Percentiles rank a stretch among this genome's conserved stretches.
Evolutionary conservation across 208 protist genomes (phyloP).

Genomic region (Trypanosoma platydactyli): DNA sequence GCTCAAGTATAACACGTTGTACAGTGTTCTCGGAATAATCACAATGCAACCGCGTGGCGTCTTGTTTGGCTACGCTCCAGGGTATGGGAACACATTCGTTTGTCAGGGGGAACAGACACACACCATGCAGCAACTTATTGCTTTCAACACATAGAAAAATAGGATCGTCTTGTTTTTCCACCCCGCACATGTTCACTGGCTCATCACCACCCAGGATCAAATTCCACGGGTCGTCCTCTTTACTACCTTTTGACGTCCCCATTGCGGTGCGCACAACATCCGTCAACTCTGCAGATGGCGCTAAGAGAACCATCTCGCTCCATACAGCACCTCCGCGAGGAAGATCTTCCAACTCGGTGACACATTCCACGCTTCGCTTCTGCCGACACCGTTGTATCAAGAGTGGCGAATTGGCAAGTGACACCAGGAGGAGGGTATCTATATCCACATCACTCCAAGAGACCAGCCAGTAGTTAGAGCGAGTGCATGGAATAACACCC

Average conservation of each 20-base stretch:
- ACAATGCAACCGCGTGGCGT: constrained; percentile 31
- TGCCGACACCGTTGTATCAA: constrained; percentile 69
- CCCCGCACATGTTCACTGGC: not conserved
- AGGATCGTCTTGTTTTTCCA: not conserved
- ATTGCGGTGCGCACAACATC: not conserved
- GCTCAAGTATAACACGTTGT: constrained; percentile 55
- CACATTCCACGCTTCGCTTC: constrained; percentile 63
- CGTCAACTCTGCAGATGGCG: constrained; percentile 34
- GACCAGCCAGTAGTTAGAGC: constrained; percentile 77
- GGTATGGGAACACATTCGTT: constrained; percentile 76
- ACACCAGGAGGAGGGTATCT: constrained; percentile 71
- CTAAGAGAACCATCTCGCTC: constrained; percentile 48
- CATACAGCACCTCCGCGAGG: constrained; percentile 39
- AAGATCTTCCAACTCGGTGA: constrained; percentile 68
- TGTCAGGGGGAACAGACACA: constrained; percentile 65
- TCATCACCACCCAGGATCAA: constrained; percentile 2
- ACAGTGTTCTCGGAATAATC: constrained; percentile 34
- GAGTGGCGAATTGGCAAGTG: constrained; percentile 50
- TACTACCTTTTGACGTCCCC: not conserved
- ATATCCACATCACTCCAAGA: constrained; percentile 62
- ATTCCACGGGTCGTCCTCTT: constrained; percentile 3
- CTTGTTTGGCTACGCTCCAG: constrained; percentile 40
- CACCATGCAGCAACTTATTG: constrained; percentile 17
- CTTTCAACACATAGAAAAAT: constrained; percentile 5
- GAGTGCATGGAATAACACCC: constrained; percentile 75